These are phyloP conservation scores for Heritiera fomes DNA, from an alignment of 345 rosid genomes.

Conservation along the genomic window DNA sequence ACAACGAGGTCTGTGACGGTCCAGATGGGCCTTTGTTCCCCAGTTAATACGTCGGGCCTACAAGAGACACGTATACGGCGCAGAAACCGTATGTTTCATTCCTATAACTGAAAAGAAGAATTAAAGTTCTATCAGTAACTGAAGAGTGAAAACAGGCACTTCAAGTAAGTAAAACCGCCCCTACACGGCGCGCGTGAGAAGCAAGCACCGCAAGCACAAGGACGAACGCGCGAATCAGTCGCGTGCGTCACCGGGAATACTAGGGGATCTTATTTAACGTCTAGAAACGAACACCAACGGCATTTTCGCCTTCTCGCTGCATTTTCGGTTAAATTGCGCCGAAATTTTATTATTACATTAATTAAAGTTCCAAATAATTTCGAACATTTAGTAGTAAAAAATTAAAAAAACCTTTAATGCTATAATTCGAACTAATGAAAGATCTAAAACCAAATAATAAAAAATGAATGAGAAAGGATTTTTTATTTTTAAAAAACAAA, in stretches of 20 bases:
- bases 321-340: not conserved
- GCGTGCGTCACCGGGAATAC: not conserved
- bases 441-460: not conserved
- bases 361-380: not conserved
- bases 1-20: not conserved
- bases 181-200: not conserved
- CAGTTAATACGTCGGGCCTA: slow-evolving; percentile 12
- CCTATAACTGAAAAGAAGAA: no score
- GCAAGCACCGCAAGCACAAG: not conserved
- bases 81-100: not conserved
- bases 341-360: not conserved
- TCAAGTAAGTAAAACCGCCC: not conserved
- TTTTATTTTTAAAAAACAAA: not conserved
- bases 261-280: not conserved
- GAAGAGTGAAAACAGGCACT: not conserved
- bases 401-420: not conserved
- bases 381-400: not conserved
- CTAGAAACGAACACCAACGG: slow-evolving; percentile 28
- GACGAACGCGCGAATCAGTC: not conserved
- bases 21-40: not conserved
- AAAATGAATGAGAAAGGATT: not conserved
- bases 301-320: slow-evolving; percentile 26
- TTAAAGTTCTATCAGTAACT: not conserved
- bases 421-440: not conserved
- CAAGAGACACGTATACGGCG: slow-evolving; percentile 18